Base-by-base conservation (phyloP, 129 eudicot genomes). In the Escallonia herrerae region DNA sequence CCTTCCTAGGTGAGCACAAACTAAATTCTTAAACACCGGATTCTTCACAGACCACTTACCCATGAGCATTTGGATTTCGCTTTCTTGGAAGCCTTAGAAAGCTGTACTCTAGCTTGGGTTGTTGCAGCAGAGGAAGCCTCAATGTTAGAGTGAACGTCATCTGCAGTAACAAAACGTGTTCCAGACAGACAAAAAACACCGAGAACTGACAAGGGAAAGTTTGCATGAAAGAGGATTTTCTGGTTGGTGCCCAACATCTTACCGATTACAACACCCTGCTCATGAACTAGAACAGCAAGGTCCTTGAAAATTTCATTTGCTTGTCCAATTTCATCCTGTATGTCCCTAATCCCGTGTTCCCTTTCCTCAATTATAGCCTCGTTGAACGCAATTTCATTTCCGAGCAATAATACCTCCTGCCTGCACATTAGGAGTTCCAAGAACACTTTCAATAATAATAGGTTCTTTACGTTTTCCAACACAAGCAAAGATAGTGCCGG, bases 311-410 rank as follows among this genome's bases (percentile, higher is more conserved):
- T 79, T 53, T 79, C 80, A 65, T 60, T 79, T 44, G 60, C 76
- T 79, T 79, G 56, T 22, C 84, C 80, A 69, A 79, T 79, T 48
- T 79, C 68, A 22, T 68, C 58, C 43, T 79, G 76, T 48, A 79
- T 69, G 40, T 79, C 81, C 44, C 3, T 70, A 9, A 77, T 71
- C 22, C 81, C 81, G 69, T 71, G 81, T 5, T 77, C 81, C 43
- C 81, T 77, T 66, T 77, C 81, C 59, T 77, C 81, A 59, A 77
- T 77, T 43, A 77, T 71, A 39, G 77, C 77, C 60, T 77, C 81
- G 15, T 77, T 71, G 44, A 71, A 77, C 6, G 73, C 57, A 64
- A 77, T 71, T 66, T 77, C 81, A 66, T 77, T 71, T 15, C 67
- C 81, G 12, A 77, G 51, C 13, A 58, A 68, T 22, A 70, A 15